Base-by-base conservation (phyloP, 2,329 filamentous ascomycete genomes). In the Monosporascus sp. region DNA sequence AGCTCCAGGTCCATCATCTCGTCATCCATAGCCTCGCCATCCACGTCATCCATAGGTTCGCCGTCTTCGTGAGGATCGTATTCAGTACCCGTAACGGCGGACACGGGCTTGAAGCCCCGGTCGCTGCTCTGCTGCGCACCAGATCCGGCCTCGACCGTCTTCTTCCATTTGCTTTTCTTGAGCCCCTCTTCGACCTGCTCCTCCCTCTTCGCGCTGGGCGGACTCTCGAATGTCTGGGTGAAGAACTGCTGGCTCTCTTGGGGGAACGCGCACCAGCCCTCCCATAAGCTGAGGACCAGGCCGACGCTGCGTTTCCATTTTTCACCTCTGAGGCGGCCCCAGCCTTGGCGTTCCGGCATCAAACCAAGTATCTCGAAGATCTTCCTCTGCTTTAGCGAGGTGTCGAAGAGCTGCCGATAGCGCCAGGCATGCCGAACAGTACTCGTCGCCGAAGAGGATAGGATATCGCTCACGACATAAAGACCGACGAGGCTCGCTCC, bases 361-460 rank as follows among this genome's bases (percentile, higher is more conserved):
- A 81, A 74, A 1, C 91, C 91, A 3, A 97, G 78, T 45, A 81
- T 79, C 64, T 89, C 87, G 63, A 96, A 96, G 0, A 67, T 83
- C 53, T 83, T 82, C 52, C 84, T 82, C 8, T 81, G 73, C 31
- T 83, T 83, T 24, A 97, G 76, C 1, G 87, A 83, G 1, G 78
- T 76, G 67, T 95, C 91, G 57, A 96, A 91, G 3, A 93, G 78
- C 59, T 88, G 85, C 22, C 91, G 80, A 65, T 91, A 96, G 51
- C 91, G 86, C 90, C 91, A 96, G 3, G 90, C 89, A 67, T 92
- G 89, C 2, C 89, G 85, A 24, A 93, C 85, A 2, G 86, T 87
- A 58, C 87, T 88, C 9, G 86, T 90, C 1, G 87, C 90, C 0
- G 81, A 82, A 1, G 89, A 88, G 0, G 88, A 89, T 14, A 96